Evolutionary conservation across 1,284 basidiomycete species (phyloP), one percentile per base, ranked within the genome.

Genomic region (Trametes versicolor): DNA sequence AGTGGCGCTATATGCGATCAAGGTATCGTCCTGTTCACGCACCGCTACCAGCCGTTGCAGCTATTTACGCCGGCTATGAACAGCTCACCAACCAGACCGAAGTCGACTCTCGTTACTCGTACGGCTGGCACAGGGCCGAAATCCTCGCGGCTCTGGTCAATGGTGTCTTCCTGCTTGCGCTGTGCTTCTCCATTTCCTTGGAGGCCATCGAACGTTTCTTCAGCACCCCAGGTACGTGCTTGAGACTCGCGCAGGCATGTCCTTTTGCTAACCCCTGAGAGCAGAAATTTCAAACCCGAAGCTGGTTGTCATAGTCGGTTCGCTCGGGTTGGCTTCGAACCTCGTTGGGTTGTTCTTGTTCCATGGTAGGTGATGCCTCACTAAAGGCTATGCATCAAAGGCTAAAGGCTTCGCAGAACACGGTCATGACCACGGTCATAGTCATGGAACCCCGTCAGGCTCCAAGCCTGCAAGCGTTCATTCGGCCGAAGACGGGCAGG

Each of bases 91-190:
- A 80, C 47, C 80, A 83, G 58, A 83, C 78, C 21, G 83, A 88
- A 71, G 84, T 84, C 55, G 79, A 82, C 68, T 78, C 83, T 43
- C 87, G 89, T 47, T 97, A 96, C 77, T 94, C 94, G 2, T 98
- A 97, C 75, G 96, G 96, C 23, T 99, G 97, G 96, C 97, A 99
- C 79, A 87, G 98, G 63, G 98, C 98, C n/a, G 98, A 99, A 76
- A 98, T 99, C 66, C 87, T 99, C 9, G 96, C 96, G 34, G 95
- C 96, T 0, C 85, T 99, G 52, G 83, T 99, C 74, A 99, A 99
- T 74, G 97, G 98, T 56, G 97, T 99, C 60, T 99, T 99, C 82
- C 87, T 99, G 3, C 82, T 96, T 54, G 97, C 98, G 0, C 87
- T 99, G 0, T 99, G 97, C 81, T 96, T 98, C 79, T 95, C 96